A percentile compares a stretch with the other conserved stretches of the same genome.
These are phyloP conservation scores for Stephania japonica DNA, from an alignment of 164 flowering plant genomes.

Conservation along the genomic window DNA sequence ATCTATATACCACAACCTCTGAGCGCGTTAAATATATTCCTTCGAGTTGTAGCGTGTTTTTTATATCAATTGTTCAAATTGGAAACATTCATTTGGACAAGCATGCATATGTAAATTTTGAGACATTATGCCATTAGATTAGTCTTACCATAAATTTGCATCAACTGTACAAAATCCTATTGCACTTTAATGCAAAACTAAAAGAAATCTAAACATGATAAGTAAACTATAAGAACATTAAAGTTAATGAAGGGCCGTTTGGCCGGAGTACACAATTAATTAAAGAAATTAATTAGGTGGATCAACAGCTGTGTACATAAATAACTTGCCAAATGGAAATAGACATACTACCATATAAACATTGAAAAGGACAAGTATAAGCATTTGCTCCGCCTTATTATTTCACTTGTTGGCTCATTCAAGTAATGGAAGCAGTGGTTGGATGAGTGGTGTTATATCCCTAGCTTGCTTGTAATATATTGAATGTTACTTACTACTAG, in stretches of 20 bases:
- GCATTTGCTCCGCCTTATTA: background rate
- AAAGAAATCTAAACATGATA: background rate
- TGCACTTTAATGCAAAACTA: too few species aligned
- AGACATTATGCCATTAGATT: too few species aligned
- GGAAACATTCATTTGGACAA: too few species aligned
- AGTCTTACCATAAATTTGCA: too few species aligned
- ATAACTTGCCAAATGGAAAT: background rate
- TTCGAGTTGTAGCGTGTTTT: too few species aligned
- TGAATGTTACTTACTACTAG: background rate
- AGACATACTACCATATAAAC: background rate
- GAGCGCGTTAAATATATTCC: too few species aligned
- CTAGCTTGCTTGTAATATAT: background rate
- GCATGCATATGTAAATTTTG: too few species aligned
- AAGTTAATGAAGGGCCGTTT: background rate
- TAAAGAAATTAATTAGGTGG: background rate
- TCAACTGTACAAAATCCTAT: too few species aligned
- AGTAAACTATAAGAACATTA: background rate
- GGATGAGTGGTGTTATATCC: background rate
- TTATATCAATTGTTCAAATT: too few species aligned
- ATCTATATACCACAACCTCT: too few species aligned
- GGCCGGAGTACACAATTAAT: background rate
- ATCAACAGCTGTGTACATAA: background rate
- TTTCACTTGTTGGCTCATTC: conserved; percentile 1
- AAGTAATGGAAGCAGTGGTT: background rate
- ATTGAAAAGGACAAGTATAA: background rate